Evolutionary conservation across 768 basidiomycete genomes (phyloP).

Genomic region (Postia placenta): DNA sequence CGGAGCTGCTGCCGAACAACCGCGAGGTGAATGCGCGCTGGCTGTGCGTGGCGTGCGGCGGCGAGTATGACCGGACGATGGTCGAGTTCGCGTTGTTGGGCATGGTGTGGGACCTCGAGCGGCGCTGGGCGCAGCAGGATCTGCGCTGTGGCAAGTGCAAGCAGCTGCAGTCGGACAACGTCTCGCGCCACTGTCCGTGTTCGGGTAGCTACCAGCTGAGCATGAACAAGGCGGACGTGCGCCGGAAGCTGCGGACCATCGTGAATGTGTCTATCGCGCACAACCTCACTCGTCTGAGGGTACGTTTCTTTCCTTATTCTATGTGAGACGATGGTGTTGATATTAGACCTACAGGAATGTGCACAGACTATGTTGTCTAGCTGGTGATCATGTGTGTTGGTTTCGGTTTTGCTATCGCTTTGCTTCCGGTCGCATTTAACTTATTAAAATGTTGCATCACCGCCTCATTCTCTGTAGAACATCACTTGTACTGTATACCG

Average conservation of each 20-base stretch:
- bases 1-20: conserved; percentile 63
- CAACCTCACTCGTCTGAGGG: conserved; percentile 61
- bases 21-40: conserved; percentile 50
- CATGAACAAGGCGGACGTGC: conserved; percentile 64
- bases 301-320: conserved; percentile 23
- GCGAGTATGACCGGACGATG: conserved; percentile 81
- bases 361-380: conserved; percentile 32
- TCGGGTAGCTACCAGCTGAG: conserved; percentile 80
- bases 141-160: conserved; percentile 84
- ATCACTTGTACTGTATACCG: too few species aligned
- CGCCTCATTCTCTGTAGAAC: too few species aligned
- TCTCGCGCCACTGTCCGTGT: conserved; percentile 80
- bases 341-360: conserved; percentile 27
- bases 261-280: conserved; percentile 79
- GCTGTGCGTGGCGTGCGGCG: conserved; percentile 66
- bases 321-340: neutral
- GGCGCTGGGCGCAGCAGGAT: conserved; percentile 83
- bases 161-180: conserved; percentile 85
- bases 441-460: too few species aligned
- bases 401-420: neutral
- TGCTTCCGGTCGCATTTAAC: too few species aligned
- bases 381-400: conserved; percentile 22
- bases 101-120: conserved; percentile 62
- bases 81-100: conserved; percentile 88
- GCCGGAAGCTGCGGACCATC: conserved; percentile 70